Evolutionary conservation across 495 filamentous ascomycete species (phyloP), one percentile per base, ranked within the genome.

Genomic region (Lophium mytilinum): DNA sequence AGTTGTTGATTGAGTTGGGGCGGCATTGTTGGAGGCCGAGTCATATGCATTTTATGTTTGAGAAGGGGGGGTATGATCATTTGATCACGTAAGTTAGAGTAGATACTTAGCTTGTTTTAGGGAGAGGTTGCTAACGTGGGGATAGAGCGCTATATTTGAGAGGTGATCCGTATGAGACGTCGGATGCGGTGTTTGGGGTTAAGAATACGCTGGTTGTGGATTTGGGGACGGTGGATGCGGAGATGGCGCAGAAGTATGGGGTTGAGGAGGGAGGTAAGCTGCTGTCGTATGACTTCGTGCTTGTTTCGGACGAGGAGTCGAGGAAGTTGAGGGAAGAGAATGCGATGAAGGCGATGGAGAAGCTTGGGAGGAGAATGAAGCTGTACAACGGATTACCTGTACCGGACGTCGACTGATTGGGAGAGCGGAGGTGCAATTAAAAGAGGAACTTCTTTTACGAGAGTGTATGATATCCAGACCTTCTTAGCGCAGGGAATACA

Each of bases 1-100:
- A 81, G 73, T 73, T 96, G 67, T 73, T 96, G 70, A 74, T 74
- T 72, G 73, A 71, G 71, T 65, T 96, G 68, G 76, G 79, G 24
- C 75, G 91, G 33, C 91, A 95, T 74, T 81, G 84, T 57, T 95
- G 82, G 73, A 73, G 91, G 39, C 91, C 91, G 24, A 83, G 84
- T 45, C 90, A 96, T 75, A 84, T 96, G 78, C 91, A 96, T 73
- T 96, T 95, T 66, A 93, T 95, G 88, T 94, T 96, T 72, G 80
- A 85, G 69, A 94, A 90, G 76, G 73, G 77, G 71, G 89, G 84
- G 0, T 95, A 84, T 69, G 89, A 95, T 71, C 79, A 86, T 65
- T 74, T 96, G 62, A 83, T 96, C 63, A 96, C 91, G 86, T 90
- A 71, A 48, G 45, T 48, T 48, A 8, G 14, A 9, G 33, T 14